These are phyloP conservation scores for Hypoxylon sp. DNA, from an alignment of 2,329 filamentous ascomycete genomes.

Conservation along the genomic window DNA sequence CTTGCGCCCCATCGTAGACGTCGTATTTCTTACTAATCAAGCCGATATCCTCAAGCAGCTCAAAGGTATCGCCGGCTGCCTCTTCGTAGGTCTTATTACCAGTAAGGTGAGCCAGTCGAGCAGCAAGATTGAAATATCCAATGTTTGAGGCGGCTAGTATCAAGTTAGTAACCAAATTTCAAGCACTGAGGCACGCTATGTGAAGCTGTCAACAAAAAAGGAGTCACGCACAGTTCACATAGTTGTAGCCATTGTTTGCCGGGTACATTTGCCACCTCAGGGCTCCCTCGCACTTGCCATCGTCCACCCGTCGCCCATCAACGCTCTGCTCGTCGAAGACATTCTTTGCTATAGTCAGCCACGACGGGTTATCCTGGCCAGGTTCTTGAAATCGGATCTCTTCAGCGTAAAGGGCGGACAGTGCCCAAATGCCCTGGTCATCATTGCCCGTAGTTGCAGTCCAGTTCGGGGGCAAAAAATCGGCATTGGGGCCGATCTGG, in stretches of 20 bases:
- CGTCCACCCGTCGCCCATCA: conserved; percentile 62
- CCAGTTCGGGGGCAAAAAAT: conserved; percentile 62
- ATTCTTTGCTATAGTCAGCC: conserved; percentile 72
- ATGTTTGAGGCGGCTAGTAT: conserved; percentile 58
- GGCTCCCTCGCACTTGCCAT: conserved; percentile 68
- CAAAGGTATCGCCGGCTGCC: conserved; percentile 70
- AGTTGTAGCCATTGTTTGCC: conserved; percentile 67
- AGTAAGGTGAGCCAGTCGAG: conserved; percentile 73
- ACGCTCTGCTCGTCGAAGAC: conserved; percentile 72
- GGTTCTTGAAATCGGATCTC: conserved; percentile 72
- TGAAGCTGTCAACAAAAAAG: too few species aligned
- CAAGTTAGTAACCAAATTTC: background rate
- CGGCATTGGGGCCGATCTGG: conserved; percentile 60
- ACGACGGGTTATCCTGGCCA: conserved; percentile 62
- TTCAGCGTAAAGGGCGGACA: conserved; percentile 72
- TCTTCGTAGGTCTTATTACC: conserved; percentile 72
- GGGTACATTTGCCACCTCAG: conserved; percentile 76
- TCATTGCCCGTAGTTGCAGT: conserved; percentile 61
- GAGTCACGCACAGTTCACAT: conserved; percentile 56
- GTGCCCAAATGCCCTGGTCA: conserved; percentile 73
- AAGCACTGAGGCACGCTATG: background rate
- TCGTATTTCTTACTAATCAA: conserved; percentile 61
- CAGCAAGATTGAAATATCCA: conserved; percentile 63
- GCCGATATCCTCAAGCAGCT: conserved; percentile 61
- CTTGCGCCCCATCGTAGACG: conserved; percentile 64